Conservation (phyloP, 495 filamentous ascomycete genomes). For the Cladorrhinum samala region DNA sequence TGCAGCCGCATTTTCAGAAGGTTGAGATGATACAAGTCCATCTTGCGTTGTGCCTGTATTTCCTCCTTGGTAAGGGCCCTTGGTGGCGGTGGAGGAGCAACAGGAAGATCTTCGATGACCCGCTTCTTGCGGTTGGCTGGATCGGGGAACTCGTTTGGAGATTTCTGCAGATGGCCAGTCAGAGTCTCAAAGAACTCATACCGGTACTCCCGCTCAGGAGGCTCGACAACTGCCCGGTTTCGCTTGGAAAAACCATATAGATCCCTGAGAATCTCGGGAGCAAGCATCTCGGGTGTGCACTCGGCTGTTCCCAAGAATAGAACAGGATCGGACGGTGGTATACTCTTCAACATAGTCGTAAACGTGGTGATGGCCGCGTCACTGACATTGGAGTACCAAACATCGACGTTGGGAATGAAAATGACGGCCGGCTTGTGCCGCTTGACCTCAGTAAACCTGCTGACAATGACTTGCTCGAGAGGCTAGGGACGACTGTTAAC, state of each 20-base stretch:
- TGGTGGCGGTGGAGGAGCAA: conserved; percentile 66
- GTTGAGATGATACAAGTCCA: conserved; percentile 75
- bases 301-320: conserved; percentile 80
- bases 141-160: conserved; percentile 81
- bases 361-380: conserved; percentile 64
- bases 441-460: conserved; percentile 84
- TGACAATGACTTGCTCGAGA: conserved; percentile 79
- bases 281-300: conserved; percentile 46
- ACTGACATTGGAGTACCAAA: conserved; percentile 73
- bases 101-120: conserved; percentile 64
- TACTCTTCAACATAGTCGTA: conserved; percentile 62
- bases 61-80: conserved; percentile 64
- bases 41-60: conserved; percentile 69
- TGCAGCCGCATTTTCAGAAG: conserved; percentile 80
- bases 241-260: conserved; percentile 79
- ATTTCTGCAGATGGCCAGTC: conserved; percentile 64
- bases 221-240: conserved; percentile 62
- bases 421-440: conserved; percentile 94
- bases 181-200: conserved; percentile 70
- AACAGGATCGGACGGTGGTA: conserved; percentile 82
- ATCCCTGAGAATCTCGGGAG: conserved; percentile 56
- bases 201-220: conserved; percentile 58
- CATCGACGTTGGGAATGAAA: conserved; percentile 82
- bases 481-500: conserved; percentile 43
- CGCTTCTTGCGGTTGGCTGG: conserved; percentile 78